Conservation (phyloP, 371 early-diverging fungal species). For the Actinomortierella wolfii region DNA sequence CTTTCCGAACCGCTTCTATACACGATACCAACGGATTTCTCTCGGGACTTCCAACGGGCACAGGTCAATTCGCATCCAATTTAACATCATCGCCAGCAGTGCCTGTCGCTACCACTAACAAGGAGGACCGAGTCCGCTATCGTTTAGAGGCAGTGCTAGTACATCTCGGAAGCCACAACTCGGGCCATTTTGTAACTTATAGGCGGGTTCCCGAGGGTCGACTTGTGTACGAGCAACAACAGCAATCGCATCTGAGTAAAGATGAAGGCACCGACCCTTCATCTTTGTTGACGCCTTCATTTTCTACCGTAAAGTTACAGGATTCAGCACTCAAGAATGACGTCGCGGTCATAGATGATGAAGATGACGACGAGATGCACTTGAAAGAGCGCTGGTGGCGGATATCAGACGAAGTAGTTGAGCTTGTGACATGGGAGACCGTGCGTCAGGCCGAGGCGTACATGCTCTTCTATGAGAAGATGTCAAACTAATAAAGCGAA, state of each 20-base stretch:
- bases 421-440: constrained; percentile 52
- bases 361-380: constrained; percentile 5
- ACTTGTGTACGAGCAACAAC: not conserved
- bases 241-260: no score
- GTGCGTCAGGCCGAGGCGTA: constrained; percentile 64
- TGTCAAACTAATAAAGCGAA: constrained; percentile 1
- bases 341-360: not conserved
- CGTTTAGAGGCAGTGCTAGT: constrained; percentile 63
- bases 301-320: no score
- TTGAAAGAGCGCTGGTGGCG: constrained; percentile 62
- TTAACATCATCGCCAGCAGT: not conserved
- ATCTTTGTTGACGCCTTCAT: no score
- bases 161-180: constrained; percentile 72
- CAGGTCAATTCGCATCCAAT: constrained; percentile 11
- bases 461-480: constrained; percentile 74
- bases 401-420: constrained; percentile 68
- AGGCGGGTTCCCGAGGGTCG: constrained; percentile 47
- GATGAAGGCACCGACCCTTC: no score
- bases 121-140: constrained; percentile 50
- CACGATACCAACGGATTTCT: no score
- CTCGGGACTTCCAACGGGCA: no score
- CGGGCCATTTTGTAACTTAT: constrained; percentile 74
- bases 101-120: not conserved
- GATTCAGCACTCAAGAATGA: not conserved
- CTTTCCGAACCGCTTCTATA: no score